Evolutionary conservation across 2,329 filamentous ascomycete genomes (phyloP).

Genomic region (Penicillium olsonii): DNA sequence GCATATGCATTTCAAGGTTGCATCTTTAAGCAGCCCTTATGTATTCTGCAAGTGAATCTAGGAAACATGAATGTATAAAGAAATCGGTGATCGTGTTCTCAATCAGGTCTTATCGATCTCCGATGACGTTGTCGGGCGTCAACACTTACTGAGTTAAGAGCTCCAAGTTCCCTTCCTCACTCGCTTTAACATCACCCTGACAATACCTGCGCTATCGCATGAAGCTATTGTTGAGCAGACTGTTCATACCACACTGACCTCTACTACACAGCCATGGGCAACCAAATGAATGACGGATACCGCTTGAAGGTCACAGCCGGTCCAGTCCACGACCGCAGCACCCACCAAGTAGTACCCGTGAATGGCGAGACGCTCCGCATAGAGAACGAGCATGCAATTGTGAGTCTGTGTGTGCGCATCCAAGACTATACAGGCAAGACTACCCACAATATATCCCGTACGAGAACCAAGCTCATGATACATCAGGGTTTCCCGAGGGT

Average conservation of each 20-base stretch:
- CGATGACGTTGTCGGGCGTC: conserved; percentile 19
- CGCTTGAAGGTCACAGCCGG: conserved; percentile 81
- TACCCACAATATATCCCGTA: background rate
- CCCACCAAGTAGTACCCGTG: conserved; percentile 73
- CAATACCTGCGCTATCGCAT: too few relatives aligned
- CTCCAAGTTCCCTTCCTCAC: too few relatives aligned
- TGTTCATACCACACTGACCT: too few relatives aligned
- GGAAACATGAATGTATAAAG: too few relatives aligned
- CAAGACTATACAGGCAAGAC: conserved; percentile 55
- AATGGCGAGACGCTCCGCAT: conserved; percentile 69
- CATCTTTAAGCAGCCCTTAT: too few relatives aligned
- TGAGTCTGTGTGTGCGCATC: conserved; percentile 74
- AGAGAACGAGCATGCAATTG: conserved; percentile 63
- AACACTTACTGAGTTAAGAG: background rate
- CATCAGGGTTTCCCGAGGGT: conserved; percentile 66
- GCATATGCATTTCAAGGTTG: too few relatives aligned
- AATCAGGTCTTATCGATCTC: background rate
- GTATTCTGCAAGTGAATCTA: too few relatives aligned
- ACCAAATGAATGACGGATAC: conserved; percentile 51
- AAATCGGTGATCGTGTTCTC: background rate
- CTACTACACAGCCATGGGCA: background rate
- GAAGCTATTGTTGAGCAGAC: too few relatives aligned
- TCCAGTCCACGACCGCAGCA: conserved; percentile 68
- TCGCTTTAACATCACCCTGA: too few relatives aligned
- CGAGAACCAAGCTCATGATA: background rate